Conservation (phyloP, 129 eudicot genomes). For the Artemisia tridentata region DNA sequence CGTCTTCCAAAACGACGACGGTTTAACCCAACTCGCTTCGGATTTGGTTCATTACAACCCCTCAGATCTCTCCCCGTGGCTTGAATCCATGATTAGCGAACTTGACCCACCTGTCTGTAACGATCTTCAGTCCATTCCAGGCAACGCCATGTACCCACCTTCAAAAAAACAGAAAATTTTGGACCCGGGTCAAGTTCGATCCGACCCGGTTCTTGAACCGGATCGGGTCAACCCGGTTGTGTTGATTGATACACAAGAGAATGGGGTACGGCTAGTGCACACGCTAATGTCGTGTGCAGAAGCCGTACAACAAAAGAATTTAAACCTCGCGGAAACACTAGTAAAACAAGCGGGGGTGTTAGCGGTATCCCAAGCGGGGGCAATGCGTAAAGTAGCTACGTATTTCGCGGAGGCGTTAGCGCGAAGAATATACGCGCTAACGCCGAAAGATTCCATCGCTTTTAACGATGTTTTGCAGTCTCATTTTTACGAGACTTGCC, state of each 20-base stretch:
- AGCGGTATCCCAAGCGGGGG: conserved; percentile 70
- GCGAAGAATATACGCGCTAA: conserved; percentile 49
- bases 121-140: conserved; percentile 59
- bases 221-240: conserved; percentile 28
- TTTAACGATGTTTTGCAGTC: conserved; percentile 48
- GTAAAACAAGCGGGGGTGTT: conserved; percentile 61
- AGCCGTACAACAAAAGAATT: conserved; percentile 55
- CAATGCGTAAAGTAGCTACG: conserved; percentile 76
- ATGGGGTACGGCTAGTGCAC: conserved; percentile 71
- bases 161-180: conserved; percentile 34
- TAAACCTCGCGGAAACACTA: conserved; percentile 55
- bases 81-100: conserved; percentile 60
- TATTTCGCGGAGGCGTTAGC: conserved; percentile 83
- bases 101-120: conserved; percentile 29
- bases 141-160: conserved; percentile 54
- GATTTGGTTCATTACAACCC: conserved; percentile 80
- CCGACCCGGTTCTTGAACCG: too few relatives aligned
- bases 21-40: conserved; percentile 40
- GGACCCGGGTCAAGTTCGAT: too few relatives aligned
- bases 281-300: conserved; percentile 81
- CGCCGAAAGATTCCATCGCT: conserved; percentile 50
- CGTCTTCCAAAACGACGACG: conserved; percentile 56
- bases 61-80: conserved; percentile 66
- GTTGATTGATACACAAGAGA: conserved; percentile 68
- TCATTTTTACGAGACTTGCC: conserved; percentile 83